Evolutionary conservation across 192 early-diverging fungal species (phyloP).

Genomic region (Allomyces macrogynus): DNA sequence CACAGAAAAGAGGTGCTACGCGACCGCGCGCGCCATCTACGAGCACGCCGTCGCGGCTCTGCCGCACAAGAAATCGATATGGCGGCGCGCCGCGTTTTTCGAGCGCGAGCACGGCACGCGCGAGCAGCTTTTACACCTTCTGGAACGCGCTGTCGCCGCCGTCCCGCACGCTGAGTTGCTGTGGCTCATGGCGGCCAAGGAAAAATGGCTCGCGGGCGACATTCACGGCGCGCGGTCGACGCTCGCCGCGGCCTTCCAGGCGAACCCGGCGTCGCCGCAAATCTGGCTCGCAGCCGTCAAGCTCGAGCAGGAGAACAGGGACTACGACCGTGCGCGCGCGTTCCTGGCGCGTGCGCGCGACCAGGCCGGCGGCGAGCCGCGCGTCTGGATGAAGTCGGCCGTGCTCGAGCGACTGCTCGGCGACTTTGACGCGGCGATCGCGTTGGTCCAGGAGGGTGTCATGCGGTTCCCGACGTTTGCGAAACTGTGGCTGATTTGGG

Average conservation of each 20-base stretch:
- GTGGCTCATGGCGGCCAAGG: constrained; percentile 95
- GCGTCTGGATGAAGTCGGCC: constrained; percentile 91
- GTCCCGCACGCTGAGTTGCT: constrained; percentile 82
- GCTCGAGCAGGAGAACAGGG: constrained; percentile 73
- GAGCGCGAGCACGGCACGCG: constrained; percentile 66
- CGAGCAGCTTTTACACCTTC: constrained; percentile 50
- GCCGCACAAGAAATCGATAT: constrained; percentile 61
- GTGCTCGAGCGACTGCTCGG: constrained; percentile 62
- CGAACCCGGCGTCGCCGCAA: constrained; percentile 77
- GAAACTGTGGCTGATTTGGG: constrained; percentile 91
- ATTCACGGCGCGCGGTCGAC: constrained; percentile 64
- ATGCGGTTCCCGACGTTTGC: constrained; percentile 47
- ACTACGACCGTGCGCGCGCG: constrained; percentile 51
- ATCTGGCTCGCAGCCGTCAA: constrained; percentile 93
- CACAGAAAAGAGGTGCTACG: constrained; percentile 10
- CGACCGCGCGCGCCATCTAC: constrained; percentile 73
- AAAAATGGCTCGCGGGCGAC: constrained; percentile 71
- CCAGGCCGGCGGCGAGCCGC: constrained; percentile 45
- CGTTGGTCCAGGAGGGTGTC: constrained; percentile 42
- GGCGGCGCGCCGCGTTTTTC: constrained; percentile 65
- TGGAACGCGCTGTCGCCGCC: constrained; percentile 64
- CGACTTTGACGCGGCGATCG: constrained; percentile 37
- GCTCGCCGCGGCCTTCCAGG: constrained; percentile 66
- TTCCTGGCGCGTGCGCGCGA: constrained; percentile 56
- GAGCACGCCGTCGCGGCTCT: constrained; percentile 53